These are phyloP conservation scores for Elongisporangium senticosum DNA, from an alignment of 352 stramenopile genomes.

Conservation along the genomic window DNA sequence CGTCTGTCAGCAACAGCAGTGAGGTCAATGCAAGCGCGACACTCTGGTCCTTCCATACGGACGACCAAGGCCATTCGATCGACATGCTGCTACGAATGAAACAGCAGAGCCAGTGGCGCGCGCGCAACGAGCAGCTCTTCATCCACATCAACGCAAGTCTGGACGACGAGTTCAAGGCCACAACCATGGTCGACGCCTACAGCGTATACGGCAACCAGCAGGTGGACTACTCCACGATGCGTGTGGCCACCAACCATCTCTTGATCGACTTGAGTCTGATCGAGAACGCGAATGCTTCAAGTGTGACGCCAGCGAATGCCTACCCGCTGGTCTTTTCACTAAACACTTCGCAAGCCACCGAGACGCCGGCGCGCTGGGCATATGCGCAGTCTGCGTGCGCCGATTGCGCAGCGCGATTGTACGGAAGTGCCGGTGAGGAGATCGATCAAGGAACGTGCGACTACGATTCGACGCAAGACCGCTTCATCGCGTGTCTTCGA, in stretches of 20 bases:
- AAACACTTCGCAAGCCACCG: neutral
- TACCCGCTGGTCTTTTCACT: constrained; percentile 14
- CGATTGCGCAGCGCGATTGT: neutral
- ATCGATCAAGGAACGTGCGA: neutral
- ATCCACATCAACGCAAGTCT: constrained; percentile 13
- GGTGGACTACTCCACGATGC: constrained; percentile 13
- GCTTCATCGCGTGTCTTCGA: neutral
- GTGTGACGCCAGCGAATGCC: constrained; percentile 16
- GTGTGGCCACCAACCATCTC: constrained; percentile 8
- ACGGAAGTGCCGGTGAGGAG: neutral
- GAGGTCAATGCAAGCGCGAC: constrained; percentile 3
- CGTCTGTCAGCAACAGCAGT: neutral
- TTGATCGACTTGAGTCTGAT: constrained; percentile 17
- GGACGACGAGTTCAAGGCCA: constrained; percentile 2
- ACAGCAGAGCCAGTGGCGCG: constrained; percentile 26
- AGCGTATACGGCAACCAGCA: constrained; percentile 26
- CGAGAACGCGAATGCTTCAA: constrained; percentile 4
- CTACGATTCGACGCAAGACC: neutral
- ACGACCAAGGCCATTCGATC: neutral
- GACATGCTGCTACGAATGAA: constrained; percentile 26
- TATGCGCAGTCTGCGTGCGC: neutral
- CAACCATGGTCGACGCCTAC: constrained; percentile 15
- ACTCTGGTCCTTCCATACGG: constrained; percentile 25
- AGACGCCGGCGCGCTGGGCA: neutral
- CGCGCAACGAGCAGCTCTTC: constrained; percentile 22